Evolutionary conservation across 129 eudicot species (phyloP), one percentile per base, ranked within the genome.

Genomic region (Smallanthus sonchifolius): DNA sequence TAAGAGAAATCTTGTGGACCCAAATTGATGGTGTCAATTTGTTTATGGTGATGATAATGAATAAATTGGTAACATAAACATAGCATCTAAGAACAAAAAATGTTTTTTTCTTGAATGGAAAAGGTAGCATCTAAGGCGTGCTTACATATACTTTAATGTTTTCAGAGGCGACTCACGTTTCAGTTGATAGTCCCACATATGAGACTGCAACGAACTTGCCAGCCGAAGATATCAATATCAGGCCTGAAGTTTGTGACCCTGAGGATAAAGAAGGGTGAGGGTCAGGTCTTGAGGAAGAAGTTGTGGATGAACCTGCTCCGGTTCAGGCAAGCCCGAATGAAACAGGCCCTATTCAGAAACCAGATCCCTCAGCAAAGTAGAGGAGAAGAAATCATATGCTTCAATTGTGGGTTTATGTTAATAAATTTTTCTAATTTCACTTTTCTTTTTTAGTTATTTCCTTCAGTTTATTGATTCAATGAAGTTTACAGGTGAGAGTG

Each of bases 351-450:
- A 6, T 73, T 65, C 83, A 43, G 16, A 73, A 59, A 71, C 72
- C 92, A 64, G 83, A 70, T 70, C 66, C 83, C 30, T 76, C 86
- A 61, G 79, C 83, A 36, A 39, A 84, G 85, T 65, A 48, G 91
- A 86, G 74, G 91, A 89, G 56, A 87, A 86, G 78, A 86, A 81
- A 68, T 87, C 98, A 20, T 93, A 90, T 78, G 97, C 98, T 17
- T 89, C 96, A 20, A 87, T 90, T 55, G 90, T 87, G 73, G 70
- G 92, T 83, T 70, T 45, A 70, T 52, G 48, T 10, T 68, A 13
- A 0, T 51, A 43, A 38, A 40, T 5, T 57, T 16, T 32, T 6
- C 9, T 69, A 7, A 17, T 51, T 69, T 4, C 10, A 61, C 35
- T 52, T 54, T 16, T 44, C 44, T 19, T 20, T 65, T 2, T 19